Base-by-base conservation (phyloP, 495 filamentous ascomycete genomes). In the Paragyromitra xinjiangensis region DNA sequence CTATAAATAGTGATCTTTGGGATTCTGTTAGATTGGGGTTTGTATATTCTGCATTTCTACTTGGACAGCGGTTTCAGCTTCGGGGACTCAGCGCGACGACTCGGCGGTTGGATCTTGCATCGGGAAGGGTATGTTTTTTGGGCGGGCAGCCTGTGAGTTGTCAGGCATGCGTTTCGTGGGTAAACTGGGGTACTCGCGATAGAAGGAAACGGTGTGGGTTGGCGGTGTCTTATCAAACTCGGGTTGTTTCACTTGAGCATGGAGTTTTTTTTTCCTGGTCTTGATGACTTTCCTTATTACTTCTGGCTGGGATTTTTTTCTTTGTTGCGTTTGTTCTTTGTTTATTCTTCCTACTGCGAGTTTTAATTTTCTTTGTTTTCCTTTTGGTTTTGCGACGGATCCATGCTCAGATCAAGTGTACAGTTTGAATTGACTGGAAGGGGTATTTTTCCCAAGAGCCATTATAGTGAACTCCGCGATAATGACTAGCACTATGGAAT, bases 11-110 rank as follows among this genome's bases (percentile, higher is more conserved):
- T 63, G 71, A 83, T 79, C 80, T 81, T 67, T 83, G 80, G 79
- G 78, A 70, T 77, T 74, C 79, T 81, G 69, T 80, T 71, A 77
- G 77, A 78, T 73, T 80, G 75, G 80, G 81, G 68, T 76, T 69
- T 78, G 69, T 82, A 80, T 80, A 79, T 71, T 63, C 75, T 78
- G 77, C 73, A 78, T 82, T 84, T 79, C 71, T 73, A 81, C 72
- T 83, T 85, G 82, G 81, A 84, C 24, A 22, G 53, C 24, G 40
- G 62, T 65, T 73, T 69, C 64, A 24, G 48, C 71, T 50, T 48
- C 22, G 26, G 48, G 71, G n/a, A 56, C 62, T 66, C 70, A 66
- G 62, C 19, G 50, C 51, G 64, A 69, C 50, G 29, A 61, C 64
- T 62, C 40, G 64, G 51, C 29, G 42, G 71, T 61, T 74, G 40